Conservation (phyloP, 129 eudicot species). For the Chrysanthemum seticuspe region DNA sequence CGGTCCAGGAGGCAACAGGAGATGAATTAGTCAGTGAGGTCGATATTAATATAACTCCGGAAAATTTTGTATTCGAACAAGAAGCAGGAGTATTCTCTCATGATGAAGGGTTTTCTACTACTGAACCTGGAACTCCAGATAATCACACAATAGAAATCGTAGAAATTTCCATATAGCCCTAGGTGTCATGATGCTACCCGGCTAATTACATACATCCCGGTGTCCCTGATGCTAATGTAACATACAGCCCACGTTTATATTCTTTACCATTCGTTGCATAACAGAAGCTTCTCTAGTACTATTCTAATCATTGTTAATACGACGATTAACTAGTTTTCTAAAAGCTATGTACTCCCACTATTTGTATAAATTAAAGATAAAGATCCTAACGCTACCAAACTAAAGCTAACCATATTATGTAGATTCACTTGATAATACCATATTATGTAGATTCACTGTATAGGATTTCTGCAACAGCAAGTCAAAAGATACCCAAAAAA, state of each 20-base stretch:
- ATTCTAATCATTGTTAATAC: neutral
- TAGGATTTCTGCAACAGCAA: neutral
- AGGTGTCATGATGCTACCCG: neutral
- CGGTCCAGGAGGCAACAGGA: neutral
- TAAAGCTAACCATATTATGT: neutral
- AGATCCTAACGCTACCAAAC: neutral
- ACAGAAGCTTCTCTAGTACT: neutral
- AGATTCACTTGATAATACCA: constrained; percentile 1
- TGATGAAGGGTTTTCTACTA: constrained; percentile 40
- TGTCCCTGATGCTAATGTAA: constrained; percentile 13
- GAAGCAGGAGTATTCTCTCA: constrained; percentile 25
- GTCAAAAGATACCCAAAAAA: constrained; percentile 22
- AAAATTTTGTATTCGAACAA: constrained; percentile 23
- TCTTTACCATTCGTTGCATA: neutral
- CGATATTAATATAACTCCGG: constrained; percentile 29
- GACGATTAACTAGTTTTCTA: neutral
- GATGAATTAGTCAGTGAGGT: constrained; percentile 13
- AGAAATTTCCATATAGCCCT: constrained; percentile 10
- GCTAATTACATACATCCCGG: neutral
- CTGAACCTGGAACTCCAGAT: constrained; percentile 40
- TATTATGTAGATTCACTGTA: too few species aligned
- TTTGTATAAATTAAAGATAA: neutral
- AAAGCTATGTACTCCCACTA: neutral
- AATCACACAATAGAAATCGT: constrained; percentile 19
- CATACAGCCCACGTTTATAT: neutral